A percentile compares a stretch with the other conserved stretches of the same genome.
These are phyloP conservation scores for Persicaria maculosa DNA, from an alignment of 148 eudicot genomes.

Conservation along the genomic window DNA sequence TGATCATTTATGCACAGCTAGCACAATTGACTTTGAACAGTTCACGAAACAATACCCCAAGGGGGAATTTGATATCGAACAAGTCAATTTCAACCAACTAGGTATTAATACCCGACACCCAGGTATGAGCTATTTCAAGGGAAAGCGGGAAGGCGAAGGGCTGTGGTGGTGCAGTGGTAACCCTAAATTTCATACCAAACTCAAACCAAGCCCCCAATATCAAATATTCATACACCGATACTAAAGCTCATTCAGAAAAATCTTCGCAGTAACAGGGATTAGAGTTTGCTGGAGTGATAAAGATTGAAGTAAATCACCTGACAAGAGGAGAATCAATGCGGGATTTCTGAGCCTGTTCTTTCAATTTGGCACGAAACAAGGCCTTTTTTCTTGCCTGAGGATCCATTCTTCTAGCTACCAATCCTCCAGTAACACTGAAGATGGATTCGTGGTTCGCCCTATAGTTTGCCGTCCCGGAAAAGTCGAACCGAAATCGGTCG, in stretches of 20 bases:
- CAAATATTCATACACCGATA: too few relatives aligned
- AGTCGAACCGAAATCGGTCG: too few relatives aligned
- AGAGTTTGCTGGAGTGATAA: not conserved
- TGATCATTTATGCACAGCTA: not conserved
- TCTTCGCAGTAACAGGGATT: not conserved
- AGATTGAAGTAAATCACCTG: constrained; percentile 35
- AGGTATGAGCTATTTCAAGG: too few relatives aligned
- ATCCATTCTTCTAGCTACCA: constrained; percentile 36
- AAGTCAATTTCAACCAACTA: too few relatives aligned
- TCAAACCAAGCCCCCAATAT: too few relatives aligned
- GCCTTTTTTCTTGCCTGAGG: constrained; percentile 68
- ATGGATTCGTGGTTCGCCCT: too few relatives aligned
- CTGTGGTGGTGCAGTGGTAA: too few relatives aligned
- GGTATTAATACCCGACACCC: too few relatives aligned
- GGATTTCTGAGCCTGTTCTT: constrained; percentile 46
- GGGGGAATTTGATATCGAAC: not conserved
- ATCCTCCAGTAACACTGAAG: not conserved
- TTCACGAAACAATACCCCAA: not conserved
- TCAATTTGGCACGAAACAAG: constrained; percentile 68
- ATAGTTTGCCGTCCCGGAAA: too few relatives aligned
- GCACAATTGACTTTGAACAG: not conserved
- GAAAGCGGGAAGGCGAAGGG: too few relatives aligned
- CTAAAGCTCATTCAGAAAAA: not conserved
- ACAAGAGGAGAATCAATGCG: constrained; percentile 88
- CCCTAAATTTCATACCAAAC: too few relatives aligned